phyloP scores from a whole-genome alignment of 257 asterid genomes.

The Eustoma russellianum region DNA sequence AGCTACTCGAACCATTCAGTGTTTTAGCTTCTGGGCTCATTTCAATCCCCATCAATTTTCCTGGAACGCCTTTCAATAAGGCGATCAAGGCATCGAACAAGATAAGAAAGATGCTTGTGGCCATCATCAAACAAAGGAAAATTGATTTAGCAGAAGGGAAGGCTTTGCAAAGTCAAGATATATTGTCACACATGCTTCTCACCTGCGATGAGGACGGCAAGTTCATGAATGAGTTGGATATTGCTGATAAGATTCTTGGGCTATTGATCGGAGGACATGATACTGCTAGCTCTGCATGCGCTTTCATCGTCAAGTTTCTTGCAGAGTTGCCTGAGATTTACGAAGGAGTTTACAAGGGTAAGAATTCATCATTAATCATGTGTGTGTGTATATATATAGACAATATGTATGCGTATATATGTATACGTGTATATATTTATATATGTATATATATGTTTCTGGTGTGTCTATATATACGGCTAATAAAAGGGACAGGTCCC shows the following conservation, averaged over 20 bases:
- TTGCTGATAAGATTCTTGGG: slow-evolving; percentile 7
- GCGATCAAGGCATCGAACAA: slow-evolving; percentile 38
- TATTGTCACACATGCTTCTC: slow-evolving; percentile 2
- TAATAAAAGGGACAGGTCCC: too few species aligned
- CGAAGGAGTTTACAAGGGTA: slow-evolving; percentile 39
- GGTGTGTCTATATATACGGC: too few species aligned
- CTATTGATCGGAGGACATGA: slow-evolving; percentile 5
- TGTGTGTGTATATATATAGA: too few species aligned
- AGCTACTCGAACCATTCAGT: slow-evolving; percentile 39
- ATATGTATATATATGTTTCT: too few species aligned
- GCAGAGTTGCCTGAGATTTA: slow-evolving; percentile 42
- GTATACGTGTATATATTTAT: too few species aligned
- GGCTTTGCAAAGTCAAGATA: slow-evolving; percentile 16
- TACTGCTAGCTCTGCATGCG: slow-evolving; percentile 8
- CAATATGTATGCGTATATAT: too few species aligned
- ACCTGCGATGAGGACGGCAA: slow-evolving; percentile 4
- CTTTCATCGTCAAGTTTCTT: slow-evolving; percentile 9
- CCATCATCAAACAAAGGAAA: slow-evolving; percentile 34
- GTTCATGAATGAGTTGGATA: slow-evolving; percentile 1
- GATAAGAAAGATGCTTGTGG: slow-evolving; percentile 31
- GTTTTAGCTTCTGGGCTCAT: slow-evolving; percentile 43
- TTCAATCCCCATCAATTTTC: slow-evolving; percentile 41
- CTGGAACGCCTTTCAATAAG: slow-evolving; percentile 44
- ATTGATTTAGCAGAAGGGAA: slow-evolving; percentile 34
- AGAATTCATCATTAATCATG: too few species aligned